These are phyloP conservation scores for Verticillium isaacii DNA, from an alignment of 2,329 filamentous ascomycete species.

Conservation along the genomic window DNA sequence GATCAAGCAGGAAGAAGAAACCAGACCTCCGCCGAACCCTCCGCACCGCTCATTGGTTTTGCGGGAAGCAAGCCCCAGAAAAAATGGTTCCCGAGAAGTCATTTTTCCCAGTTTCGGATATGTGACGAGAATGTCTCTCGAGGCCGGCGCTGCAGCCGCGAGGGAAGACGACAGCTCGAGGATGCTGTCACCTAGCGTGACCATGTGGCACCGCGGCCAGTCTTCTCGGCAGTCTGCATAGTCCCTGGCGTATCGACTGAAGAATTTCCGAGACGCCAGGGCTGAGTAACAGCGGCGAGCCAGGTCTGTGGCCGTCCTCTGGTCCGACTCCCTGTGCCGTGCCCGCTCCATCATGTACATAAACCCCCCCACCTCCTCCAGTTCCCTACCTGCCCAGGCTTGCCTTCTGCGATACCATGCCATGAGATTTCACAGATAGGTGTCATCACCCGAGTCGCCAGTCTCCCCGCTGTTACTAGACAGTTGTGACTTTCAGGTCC, in stretches of 20 bases:
- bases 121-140: not conserved
- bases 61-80: not conserved
- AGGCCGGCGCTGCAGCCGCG: not conserved
- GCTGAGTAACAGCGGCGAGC: not conserved
- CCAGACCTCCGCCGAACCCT: not conserved
- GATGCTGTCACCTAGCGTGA: not conserved
- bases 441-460: not conserved
- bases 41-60: not conserved
- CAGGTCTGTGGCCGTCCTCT: not conserved
- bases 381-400: not conserved
- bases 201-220: not conserved
- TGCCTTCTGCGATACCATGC: not conserved
- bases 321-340: not conserved
- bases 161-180: not conserved
- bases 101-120: not conserved
- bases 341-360: not conserved
- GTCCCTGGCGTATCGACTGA: not conserved
- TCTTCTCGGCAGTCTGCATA: not conserved
- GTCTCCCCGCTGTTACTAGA: slow-evolving; percentile 16
- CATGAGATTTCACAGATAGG: not conserved
- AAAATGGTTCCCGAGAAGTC: not conserved
- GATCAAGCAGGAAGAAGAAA: not conserved
- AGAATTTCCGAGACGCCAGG: not conserved
- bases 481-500: slow-evolving; percentile 11
- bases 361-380: not conserved